phyloP scores from a whole-genome alignment of 208 protist genomes.

The Acanthamoeba divionensis region DNA sequence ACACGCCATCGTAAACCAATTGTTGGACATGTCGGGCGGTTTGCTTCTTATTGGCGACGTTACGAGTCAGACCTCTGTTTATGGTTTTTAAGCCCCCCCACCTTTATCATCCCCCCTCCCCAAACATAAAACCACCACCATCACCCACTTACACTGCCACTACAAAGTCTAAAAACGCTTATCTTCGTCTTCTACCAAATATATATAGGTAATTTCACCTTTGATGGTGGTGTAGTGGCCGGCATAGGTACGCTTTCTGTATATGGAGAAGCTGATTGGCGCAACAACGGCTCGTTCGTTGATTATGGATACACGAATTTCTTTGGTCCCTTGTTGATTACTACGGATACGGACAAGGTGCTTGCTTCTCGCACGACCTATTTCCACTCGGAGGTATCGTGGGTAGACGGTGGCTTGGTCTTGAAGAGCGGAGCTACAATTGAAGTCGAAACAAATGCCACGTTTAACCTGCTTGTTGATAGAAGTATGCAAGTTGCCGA shows the following conservation, averaged over 20 bases:
- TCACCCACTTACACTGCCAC: too few relatives aligned
- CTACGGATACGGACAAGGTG: too few relatives aligned
- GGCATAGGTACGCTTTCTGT: conserved; percentile 33
- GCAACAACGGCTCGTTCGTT: conserved; percentile 3
- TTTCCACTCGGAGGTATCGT: conserved; percentile 1
- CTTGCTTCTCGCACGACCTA: neutral
- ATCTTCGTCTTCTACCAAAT: too few relatives aligned
- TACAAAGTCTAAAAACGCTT: too few relatives aligned
- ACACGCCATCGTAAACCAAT: too few relatives aligned
- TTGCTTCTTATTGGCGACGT: too few relatives aligned
- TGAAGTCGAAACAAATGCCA: neutral
- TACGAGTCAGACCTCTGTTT: too few relatives aligned
- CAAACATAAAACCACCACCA: too few relatives aligned
- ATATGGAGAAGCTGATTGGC: conserved; percentile 17
- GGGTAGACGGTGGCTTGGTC: conserved; percentile 22
- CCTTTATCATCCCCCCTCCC: too few relatives aligned
- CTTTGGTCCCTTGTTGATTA: neutral
- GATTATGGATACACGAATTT: conserved; percentile 23
- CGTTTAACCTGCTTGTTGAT: neutral
- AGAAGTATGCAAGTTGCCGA: neutral
- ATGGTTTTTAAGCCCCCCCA: too few relatives aligned
- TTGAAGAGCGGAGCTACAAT: conserved; percentile 12
- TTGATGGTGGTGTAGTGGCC: conserved; percentile 17
- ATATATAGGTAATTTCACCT: conserved; percentile 13
- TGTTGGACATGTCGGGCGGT: too few relatives aligned